Conservation (phyloP, 2,329 filamentous ascomycete genomes). For the Phoma sp. region DNA sequence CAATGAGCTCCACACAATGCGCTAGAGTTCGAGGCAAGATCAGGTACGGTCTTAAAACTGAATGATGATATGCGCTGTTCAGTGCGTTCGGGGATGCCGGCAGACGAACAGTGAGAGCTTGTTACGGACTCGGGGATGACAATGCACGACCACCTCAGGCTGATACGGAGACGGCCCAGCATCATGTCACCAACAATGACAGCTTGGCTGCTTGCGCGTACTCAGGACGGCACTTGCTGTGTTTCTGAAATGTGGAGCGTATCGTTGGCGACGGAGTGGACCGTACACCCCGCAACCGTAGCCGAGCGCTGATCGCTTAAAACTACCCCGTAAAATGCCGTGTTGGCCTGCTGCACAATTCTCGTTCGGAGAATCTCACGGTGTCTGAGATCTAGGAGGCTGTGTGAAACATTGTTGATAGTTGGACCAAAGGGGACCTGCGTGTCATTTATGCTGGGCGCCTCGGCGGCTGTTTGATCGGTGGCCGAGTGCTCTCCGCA, state of each 20-base stretch:
- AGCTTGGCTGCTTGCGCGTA: slow-evolving; percentile 26
- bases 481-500: neutral
- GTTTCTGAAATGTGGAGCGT: slow-evolving; percentile 26
- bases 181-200: slow-evolving; percentile 5
- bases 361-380: neutral
- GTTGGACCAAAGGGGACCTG: neutral
- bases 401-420: neutral
- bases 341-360: neutral
- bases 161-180: slow-evolving; percentile 11
- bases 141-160: slow-evolving; percentile 1
- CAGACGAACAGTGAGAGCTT: slow-evolving; percentile 7
- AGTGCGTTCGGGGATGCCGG: neutral
- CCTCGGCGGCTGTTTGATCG: neutral
- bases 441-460: neutral
- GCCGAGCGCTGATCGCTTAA: slow-evolving; percentile 17
- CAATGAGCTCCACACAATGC: neutral
- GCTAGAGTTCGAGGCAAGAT: neutral
- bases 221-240: slow-evolving; percentile 10
- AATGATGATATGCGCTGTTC: slow-evolving; percentile 7
- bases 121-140: neutral
- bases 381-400: neutral
- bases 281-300: slow-evolving; percentile 9
- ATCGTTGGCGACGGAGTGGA: slow-evolving; percentile 3
- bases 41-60: slow-evolving; percentile 1
- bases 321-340: slow-evolving; percentile 9